These are phyloP conservation scores for Serendipita sp. DNA, from an alignment of 1,284 basidiomycete genomes.

Conservation along the genomic window DNA sequence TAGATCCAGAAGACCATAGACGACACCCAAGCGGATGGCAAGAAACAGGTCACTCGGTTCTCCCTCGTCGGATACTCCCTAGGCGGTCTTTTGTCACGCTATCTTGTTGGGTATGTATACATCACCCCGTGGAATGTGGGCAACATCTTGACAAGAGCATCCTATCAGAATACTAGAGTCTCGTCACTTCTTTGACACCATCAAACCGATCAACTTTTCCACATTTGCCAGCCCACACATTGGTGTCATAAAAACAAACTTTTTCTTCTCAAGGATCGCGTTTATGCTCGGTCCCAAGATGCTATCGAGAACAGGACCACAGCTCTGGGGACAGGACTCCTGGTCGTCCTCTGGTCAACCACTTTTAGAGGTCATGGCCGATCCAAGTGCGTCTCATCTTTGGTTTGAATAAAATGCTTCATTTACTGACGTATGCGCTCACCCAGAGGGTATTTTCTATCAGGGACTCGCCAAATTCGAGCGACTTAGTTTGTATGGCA, in stretches of 20 bases:
- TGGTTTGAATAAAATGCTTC: not conserved
- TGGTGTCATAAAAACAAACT: slow-evolving; percentile 29
- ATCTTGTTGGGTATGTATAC: slow-evolving; percentile 48
- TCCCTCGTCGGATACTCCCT: slow-evolving; percentile 69
- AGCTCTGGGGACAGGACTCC: slow-evolving; percentile 61
- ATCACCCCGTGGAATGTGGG: not conserved
- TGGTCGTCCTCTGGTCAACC: slow-evolving; percentile 59
- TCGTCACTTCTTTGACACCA: slow-evolving; percentile 50
- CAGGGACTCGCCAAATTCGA: slow-evolving; percentile 58
- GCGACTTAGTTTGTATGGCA: slow-evolving; percentile 69
- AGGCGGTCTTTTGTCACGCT: slow-evolving; percentile 68
- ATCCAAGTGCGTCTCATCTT: slow-evolving; percentile 43
- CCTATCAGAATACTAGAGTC: slow-evolving; percentile 43
- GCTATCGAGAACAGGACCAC: slow-evolving; percentile 73
- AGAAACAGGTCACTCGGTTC: slow-evolving; percentile 44
- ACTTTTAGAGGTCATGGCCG: slow-evolving; percentile 72
- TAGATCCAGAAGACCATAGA: slow-evolving; percentile 45
- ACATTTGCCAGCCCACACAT: slow-evolving; percentile 76
- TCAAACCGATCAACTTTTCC: slow-evolving; percentile 62
- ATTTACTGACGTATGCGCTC: not conserved
- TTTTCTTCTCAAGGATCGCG: slow-evolving; percentile 45
- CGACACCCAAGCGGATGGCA: slow-evolving; percentile 34
- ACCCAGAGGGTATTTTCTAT: slow-evolving; percentile 57
- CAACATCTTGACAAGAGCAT: not conserved
- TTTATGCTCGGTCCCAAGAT: slow-evolving; percentile 53